Evolutionary conservation across 441 rosid species (phyloP), one percentile per base, ranked within the genome.

Genomic region (Gossypium laxum): DNA sequence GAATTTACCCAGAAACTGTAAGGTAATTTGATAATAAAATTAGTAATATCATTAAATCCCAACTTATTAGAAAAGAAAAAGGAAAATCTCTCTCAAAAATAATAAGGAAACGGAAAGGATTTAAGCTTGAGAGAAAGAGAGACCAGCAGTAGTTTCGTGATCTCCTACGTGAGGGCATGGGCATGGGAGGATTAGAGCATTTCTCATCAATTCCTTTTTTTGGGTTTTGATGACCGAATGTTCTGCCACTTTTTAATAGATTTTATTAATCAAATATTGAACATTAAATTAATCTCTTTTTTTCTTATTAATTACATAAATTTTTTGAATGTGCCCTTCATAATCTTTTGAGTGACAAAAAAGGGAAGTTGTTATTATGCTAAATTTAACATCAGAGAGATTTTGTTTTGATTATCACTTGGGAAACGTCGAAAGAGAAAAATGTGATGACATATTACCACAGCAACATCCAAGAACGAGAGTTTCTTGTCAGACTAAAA

Each of bases 1-100:
- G 84, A 79, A 82, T 77, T 83, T 78, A 73, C 80, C 81, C 19
- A 64, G 30, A 43, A 12, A 54, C 12, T 47, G 3, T 43, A 43
- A 43, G 12, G 2, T 18, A 54, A 18, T 1, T 0, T 51, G 34
- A 30, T 30, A 30, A 30, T 30, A 5, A 30, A 30, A 30, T 30
- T 30, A 30, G 7, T 30, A 30, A 51, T 5, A 51, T 15, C 56
- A 51, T 51, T 30, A 30, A 30, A 30, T 30, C 19, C 55, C 55
- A 50, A 50, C 55, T 50, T 14, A 26, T 4, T 4, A 2, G 2
- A 52, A 11, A 30, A 8, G 6, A 8, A 2, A 67, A 43, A 28
- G 5, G 32, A 30, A 17, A 59, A 45, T n/a, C 58, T 38, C 38
- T 47, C n/a, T 38, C 18, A 26, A 50, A 17, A 50, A 51, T 5